Conservation (phyloP, 169 alveolate genomes). For the Cryptosporidium ubiquitum region DNA sequence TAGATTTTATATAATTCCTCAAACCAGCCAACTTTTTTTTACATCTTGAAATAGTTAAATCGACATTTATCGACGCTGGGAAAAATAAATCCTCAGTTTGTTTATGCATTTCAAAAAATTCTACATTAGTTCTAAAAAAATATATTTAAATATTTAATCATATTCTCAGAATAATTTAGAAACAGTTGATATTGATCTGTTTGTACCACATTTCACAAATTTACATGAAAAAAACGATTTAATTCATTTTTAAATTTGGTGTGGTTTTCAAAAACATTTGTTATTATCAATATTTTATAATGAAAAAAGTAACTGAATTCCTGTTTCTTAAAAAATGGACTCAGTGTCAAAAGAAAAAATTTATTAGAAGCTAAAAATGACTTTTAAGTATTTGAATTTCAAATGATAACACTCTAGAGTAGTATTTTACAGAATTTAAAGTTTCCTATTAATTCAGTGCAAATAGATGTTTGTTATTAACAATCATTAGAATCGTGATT, state of each 20-base stretch:
- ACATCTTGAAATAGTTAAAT: conserved; percentile 41
- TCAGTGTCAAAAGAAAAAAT: not conserved
- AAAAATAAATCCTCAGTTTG: not conserved
- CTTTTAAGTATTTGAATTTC: not conserved
- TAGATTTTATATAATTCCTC: conserved; percentile 18
- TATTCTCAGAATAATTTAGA: not conserved
- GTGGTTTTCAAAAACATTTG: not conserved
- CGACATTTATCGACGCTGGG: not conserved
- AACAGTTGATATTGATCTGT: not conserved
- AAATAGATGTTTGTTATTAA: not conserved
- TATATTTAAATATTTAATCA: not conserved
- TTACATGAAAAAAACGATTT: not conserved
- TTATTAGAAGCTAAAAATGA: not conserved
- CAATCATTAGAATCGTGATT: not conserved
- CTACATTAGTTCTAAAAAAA: not conserved
- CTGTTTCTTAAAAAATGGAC: not conserved
- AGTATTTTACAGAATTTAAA: too few species aligned
- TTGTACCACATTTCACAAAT: not conserved
- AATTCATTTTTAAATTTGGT: not conserved
- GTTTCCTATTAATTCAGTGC: too few species aligned
- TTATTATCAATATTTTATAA: not conserved
- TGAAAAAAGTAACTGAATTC: not conserved
- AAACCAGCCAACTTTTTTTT: conserved; percentile 20
- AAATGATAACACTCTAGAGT: not conserved
- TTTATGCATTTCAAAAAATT: not conserved